Conservation (phyloP, 805 yeast genomes). For the Candida chauliodis region DNA sequence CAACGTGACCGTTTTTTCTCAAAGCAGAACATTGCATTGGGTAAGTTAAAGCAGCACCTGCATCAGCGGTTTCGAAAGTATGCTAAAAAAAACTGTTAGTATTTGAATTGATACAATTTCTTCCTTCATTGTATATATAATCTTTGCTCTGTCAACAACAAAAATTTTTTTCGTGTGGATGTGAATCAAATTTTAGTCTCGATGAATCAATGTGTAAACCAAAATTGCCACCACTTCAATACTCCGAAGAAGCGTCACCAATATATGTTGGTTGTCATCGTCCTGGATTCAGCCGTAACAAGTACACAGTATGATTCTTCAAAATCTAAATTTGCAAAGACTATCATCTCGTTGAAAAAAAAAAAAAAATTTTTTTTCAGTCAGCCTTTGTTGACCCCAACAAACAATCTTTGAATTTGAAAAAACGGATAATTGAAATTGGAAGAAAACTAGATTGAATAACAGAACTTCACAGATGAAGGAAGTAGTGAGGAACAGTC, state of each 20-base stretch:
- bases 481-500: too few relatives aligned
- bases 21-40: conserved; percentile 99
- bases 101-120: background rate
- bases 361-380: background rate
- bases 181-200: conserved; percentile 1
- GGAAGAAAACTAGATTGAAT: background rate
- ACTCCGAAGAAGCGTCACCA: too few relatives aligned
- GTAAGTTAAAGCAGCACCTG: conserved; percentile 97
- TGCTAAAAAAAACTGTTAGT: conserved; percentile 46
- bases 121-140: too few relatives aligned
- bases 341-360: background rate
- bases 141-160: background rate
- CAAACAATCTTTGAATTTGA: background rate
- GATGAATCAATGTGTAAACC: too few relatives aligned
- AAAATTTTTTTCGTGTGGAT: conserved; percentile 5
- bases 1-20: conserved; percentile 99
- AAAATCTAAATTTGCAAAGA: too few relatives aligned
- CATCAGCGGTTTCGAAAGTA: conserved; percentile 96
- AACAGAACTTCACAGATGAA: too few relatives aligned
- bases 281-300: too few relatives aligned
- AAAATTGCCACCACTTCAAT: conserved; percentile 4
- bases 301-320: too few relatives aligned
- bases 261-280: too few relatives aligned
- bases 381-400: conserved; percentile 7
- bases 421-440: too few relatives aligned